Evolutionary conservation across 129 eudicot genomes (phyloP).

Genomic region (Lonicera japonica): DNA sequence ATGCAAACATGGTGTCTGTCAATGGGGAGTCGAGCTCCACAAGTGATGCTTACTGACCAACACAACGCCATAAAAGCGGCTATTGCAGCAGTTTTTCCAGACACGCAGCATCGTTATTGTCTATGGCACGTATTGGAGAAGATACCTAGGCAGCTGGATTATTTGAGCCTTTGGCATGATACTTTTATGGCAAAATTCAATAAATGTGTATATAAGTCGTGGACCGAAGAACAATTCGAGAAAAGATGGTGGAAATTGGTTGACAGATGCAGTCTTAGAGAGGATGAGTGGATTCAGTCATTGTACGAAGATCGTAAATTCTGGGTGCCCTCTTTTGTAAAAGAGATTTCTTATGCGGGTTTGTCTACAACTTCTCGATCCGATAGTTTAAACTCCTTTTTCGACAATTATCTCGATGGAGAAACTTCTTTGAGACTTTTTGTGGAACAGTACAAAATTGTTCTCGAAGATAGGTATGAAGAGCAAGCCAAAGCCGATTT

Average conservation of each 20-base stretch:
- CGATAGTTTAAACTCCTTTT: slow-evolving; percentile 58
- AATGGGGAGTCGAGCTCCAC: slow-evolving; percentile 74
- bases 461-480: slow-evolving; percentile 73
- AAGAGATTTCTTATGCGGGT: slow-evolving; percentile 66
- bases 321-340: slow-evolving; percentile 74
- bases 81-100: slow-evolving; percentile 47
- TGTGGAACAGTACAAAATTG: slow-evolving; percentile 45
- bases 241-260: slow-evolving; percentile 69
- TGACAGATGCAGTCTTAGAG: slow-evolving; percentile 49
- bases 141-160: slow-evolving; percentile 51
- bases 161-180: slow-evolving; percentile 61
- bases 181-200: slow-evolving; percentile 49
- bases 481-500: slow-evolving; percentile 91
- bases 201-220: slow-evolving; percentile 64
- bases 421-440: slow-evolving; percentile 67
- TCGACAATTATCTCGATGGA: slow-evolving; percentile 55
- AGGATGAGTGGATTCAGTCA: slow-evolving; percentile 65
- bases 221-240: slow-evolving; percentile 67
- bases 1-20: slow-evolving; percentile 81
- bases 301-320: slow-evolving; percentile 63
- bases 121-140: slow-evolving; percentile 69
- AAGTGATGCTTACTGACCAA: slow-evolving; percentile 64
- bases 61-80: slow-evolving; percentile 63
- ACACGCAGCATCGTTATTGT: slow-evolving; percentile 51
- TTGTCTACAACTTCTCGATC: slow-evolving; percentile 59